Percentiles rank a stretch among this genome's conserved stretches.
These are phyloP conservation scores for Remersonia thermophila DNA, from an alignment of 2,329 filamentous ascomycete species.

Conservation along the genomic window DNA sequence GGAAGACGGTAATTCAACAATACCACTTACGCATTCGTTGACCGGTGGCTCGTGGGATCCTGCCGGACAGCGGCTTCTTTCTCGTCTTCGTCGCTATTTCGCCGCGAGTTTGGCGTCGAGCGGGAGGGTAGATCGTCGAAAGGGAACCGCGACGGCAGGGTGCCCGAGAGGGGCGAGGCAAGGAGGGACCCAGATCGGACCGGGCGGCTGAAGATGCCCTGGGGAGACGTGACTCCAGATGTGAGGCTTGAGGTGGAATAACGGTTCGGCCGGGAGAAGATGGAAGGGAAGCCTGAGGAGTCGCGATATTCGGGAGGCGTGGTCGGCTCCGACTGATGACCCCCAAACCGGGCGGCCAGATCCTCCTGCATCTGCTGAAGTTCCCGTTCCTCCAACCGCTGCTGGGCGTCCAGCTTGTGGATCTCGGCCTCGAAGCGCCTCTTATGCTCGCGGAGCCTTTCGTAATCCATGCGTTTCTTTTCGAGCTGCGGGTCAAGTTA, in stretches of 20 bases:
- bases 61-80: conserved; percentile 63
- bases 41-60: conserved; percentile 58
- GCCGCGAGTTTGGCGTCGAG: conserved; percentile 74
- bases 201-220: conserved; percentile 60
- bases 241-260: conserved; percentile 76
- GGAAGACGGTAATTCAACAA: too few relatives aligned
- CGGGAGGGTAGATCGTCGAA: conserved; percentile 63
- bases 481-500: conserved; percentile 52
- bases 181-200: conserved; percentile 68
- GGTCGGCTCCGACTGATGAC: conserved; percentile 85
- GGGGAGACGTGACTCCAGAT: conserved; percentile 64
- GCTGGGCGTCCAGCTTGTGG: conserved; percentile 76
- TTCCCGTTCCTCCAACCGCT: conserved; percentile 71
- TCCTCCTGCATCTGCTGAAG: conserved; percentile 77
- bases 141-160: conserved; percentile 45
- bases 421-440: conserved; percentile 86
- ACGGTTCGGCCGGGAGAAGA: conserved; percentile 72
- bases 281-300: conserved; percentile 58
- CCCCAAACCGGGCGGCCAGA: conserved; percentile 44
- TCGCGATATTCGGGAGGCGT: conserved; percentile 91
- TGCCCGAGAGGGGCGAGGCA: conserved; percentile 60
- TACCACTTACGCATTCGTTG: conserved; percentile 66
- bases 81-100: conserved; percentile 85
- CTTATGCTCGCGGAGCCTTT: conserved; percentile 79
- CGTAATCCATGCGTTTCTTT: conserved; percentile 87